A percentile compares a stretch with the other conserved stretches of the same genome.
phyloP scores from a whole-genome alignment of 2,329 filamentous ascomycete species.

The Aspergillus fischeri region DNA sequence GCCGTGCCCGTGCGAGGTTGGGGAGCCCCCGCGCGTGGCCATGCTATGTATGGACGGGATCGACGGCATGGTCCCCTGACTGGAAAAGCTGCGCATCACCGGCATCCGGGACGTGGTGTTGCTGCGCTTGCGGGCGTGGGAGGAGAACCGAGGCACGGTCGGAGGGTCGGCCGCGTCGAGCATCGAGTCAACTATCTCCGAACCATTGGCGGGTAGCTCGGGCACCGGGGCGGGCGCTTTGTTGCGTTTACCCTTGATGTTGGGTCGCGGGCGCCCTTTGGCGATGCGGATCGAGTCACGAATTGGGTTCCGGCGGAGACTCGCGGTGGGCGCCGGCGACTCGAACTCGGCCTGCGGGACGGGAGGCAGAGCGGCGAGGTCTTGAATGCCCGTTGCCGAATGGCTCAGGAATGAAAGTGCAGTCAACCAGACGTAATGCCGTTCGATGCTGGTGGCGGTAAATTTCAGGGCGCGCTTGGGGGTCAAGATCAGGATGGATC shows the following conservation, averaged over 20 bases:
- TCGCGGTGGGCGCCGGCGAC: constrained; percentile 43
- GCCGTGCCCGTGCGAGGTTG: constrained; percentile 22
- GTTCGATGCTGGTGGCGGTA: constrained; percentile 74
- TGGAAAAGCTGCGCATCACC: constrained; percentile 73
- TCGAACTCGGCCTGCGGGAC: constrained; percentile 41
- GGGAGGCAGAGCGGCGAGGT: constrained; percentile 60
- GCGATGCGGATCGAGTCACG: constrained; percentile 87
- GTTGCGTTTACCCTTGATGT: constrained; percentile 38
- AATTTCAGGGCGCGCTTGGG: constrained; percentile 93
- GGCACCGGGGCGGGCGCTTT: constrained; percentile 28
- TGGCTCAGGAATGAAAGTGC: constrained; percentile 92
- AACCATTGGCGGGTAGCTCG: constrained; percentile 27
- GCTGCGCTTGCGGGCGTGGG: constrained; percentile 79
- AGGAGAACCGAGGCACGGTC: constrained; percentile 51
- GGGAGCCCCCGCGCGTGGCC: constrained; percentile 51
- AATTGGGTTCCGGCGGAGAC: constrained; percentile 58
- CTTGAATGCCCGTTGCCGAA: constrained; percentile 74
- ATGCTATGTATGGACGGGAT: constrained; percentile 44
- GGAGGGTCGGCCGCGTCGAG: constrained; percentile 47
- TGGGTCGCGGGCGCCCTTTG: constrained; percentile 61
- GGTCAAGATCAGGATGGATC: constrained; percentile 91
- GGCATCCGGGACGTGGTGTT: constrained; percentile 74
- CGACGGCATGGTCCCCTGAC: constrained; percentile 34
- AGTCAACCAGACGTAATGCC: constrained; percentile 93
- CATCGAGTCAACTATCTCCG: constrained; percentile 29